Percentiles rank a stretch among this genome's conserved stretches.
Evolutionary conservation across 768 basidiomycete genomes (phyloP).

Genomic region (Suillus variegatus): DNA sequence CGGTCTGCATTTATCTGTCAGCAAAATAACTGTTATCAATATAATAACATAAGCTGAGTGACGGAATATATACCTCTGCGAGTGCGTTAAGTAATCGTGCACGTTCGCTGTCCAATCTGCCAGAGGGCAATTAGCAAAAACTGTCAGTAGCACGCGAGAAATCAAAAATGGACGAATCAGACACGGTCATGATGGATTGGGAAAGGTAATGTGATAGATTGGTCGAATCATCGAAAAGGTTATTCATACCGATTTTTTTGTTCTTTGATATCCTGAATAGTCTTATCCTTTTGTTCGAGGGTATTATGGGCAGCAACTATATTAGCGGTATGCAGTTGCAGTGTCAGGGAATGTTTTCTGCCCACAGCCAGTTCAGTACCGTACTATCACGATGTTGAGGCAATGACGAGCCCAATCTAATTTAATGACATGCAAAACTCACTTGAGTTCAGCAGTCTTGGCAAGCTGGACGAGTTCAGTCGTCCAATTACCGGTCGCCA

Average conservation of each 20-base stretch:
- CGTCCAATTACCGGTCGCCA: constrained; percentile 86
- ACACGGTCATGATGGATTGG: background rate
- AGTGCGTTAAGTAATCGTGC: constrained; percentile 65
- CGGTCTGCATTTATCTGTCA: constrained; percentile 77
- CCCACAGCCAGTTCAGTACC: background rate
- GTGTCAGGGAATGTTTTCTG: constrained; percentile 81
- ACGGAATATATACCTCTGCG: constrained; percentile 55
- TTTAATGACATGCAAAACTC: constrained; percentile 31
- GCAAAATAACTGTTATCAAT: constrained; percentile 11
- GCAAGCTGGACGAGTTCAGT: constrained; percentile 84
- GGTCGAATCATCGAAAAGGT: constrained; percentile 2
- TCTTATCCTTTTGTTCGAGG: constrained; percentile 74
- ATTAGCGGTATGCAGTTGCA: constrained; percentile 86
- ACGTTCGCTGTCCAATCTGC: constrained; percentile 77
- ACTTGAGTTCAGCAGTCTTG: constrained; percentile 89
- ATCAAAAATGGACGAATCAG: constrained; percentile 9
- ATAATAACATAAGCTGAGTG: constrained; percentile 6
- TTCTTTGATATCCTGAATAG: constrained; percentile 79
- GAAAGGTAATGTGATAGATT: background rate
- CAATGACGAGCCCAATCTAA: constrained; percentile 6
- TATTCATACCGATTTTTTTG: constrained; percentile 77
- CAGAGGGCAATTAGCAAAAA: constrained; percentile 4
- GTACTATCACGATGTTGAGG: constrained; percentile 10
- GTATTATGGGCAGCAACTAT: constrained; percentile 82
- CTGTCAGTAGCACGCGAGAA: constrained; percentile 14